Base-by-base conservation (phyloP, 2,329 filamentous ascomycete genomes). In the Neobulgaria alba region DNA sequence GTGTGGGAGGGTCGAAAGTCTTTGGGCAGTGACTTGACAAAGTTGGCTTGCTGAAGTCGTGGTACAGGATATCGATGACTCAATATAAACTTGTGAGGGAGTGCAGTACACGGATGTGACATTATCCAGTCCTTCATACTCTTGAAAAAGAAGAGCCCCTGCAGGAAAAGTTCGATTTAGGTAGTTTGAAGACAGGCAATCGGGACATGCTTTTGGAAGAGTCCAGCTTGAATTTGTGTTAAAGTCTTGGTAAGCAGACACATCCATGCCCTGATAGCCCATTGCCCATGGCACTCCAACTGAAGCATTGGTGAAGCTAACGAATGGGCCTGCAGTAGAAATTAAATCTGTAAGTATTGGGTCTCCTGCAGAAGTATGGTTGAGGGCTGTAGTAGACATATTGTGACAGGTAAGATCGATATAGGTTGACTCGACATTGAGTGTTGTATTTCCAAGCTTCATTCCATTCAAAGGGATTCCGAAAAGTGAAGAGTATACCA, bases 341-440 rank as follows among this genome's bases (percentile, higher is more conserved):
- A 54, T 49, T 12, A 51, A 23, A 31, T 42, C 39, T 9, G 20
- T 17, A n/a, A n/a, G n/a, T n/a, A n/a, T n/a, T n/a, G n/a, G n/a
- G n/a, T n/a, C n/a, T n/a, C n/a, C n/a, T n/a, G n/a, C n/a, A n/a
- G n/a, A n/a, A n/a, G n/a, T n/a, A n/a, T n/a, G n/a, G n/a, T n/a
- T n/a, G n/a, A 10, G 31, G 10, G 35, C 10, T 16, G 36, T 36
- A 14, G 39, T 20, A 10, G 31, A 40, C 26, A 47, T 41, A 29
- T 49, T 49, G 10, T 29, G 32, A 35, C 50, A 55, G 3, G 41
- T 36, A 15, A 53, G 29, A 33, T 53, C 42, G 2, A 50, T 40
- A 30, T 53, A 52, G 3, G 46, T 46, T 4, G 52, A 55, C 38
- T 53, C 52, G 18, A 52, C 30, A 14, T 32, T 46, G 4, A 55